Evolutionary conservation across 2,329 filamentous ascomycete genomes (phyloP), one percentile per base, ranked within the genome.

Genomic region (Stenocarpella maydis): DNA sequence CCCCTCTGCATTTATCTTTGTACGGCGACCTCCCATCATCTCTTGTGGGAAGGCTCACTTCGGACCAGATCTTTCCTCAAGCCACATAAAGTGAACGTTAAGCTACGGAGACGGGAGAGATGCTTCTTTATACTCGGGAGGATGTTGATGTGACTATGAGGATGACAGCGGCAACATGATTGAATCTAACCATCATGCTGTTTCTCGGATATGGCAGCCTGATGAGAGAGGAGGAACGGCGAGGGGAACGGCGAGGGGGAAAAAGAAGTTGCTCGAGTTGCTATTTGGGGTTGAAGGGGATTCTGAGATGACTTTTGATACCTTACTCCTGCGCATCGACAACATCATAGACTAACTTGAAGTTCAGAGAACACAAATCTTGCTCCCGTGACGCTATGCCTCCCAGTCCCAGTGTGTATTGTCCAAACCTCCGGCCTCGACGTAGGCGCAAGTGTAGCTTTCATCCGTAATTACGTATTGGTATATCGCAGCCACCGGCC

Each of bases 291-390:
- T 39, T 15, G 31, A 34, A n/a, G 54, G 41, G 45, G 58, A 26
- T 64, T 45, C 64, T 41, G 19, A 68, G 50, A 61, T 28, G 52
- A 34, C n/a, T 66, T 52, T 66, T 60, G 50, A 66, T 41, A 55
- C 52, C 39, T 47, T 47, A 58, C 31, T 53, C 61, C 41, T 69
- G 53, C 63, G 49, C 31, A 60, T 55, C 34, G 43, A 69, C 53
- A 50, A 65, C 53, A 69, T 58, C 63, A 69, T 66, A 69, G 63
- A 67, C 68, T 43, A 37, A 50, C 34, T 69, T 61, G 37, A 53
- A 50, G 43, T 69, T 61, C 45, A 53, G 64, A 55, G 43, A 69
- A 67, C 47, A 65, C 50, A 45, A 65, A 60, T 49, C 14, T 37
- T 69, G 60, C 52, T 69, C 52, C 28, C 14, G 28, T 49, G 58